Evolutionary conservation across 2,329 filamentous ascomycete genomes (phyloP).

Genomic region (Colletotrichum endophyticum): DNA sequence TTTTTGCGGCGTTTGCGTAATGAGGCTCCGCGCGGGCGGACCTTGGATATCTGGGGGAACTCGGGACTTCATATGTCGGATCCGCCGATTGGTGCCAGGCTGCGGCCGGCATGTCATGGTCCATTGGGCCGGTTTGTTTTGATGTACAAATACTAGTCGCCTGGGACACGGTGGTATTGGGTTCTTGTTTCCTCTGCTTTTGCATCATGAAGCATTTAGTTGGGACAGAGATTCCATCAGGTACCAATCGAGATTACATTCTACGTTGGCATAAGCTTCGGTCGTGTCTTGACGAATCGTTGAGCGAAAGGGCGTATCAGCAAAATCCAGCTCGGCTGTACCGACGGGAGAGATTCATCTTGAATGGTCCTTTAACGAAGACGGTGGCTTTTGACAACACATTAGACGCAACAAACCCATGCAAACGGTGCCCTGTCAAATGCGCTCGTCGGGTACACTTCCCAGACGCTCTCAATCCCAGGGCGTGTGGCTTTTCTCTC

Average conservation of each 20-base stretch:
- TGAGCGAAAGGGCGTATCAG: neutral
- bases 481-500: neutral
- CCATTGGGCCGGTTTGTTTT: neutral
- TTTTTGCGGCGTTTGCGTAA: neutral
- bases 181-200: neutral
- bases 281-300: neutral
- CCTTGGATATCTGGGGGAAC: neutral
- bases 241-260: neutral
- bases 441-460: neutral
- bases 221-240: neutral
- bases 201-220: slow-evolving; percentile 6
- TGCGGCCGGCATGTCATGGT: neutral
- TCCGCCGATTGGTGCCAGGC: neutral
- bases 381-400: neutral
- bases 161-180: neutral
- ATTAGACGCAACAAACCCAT: neutral
- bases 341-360: neutral
- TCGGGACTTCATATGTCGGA: neutral
- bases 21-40: neutral
- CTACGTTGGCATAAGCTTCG: neutral
- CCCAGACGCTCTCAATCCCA: neutral
- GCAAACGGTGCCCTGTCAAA: neutral
- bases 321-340: neutral
- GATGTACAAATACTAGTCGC: neutral
- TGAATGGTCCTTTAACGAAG: neutral